Evolutionary conservation across 768 basidiomycete genomes (phyloP), one percentile per base, ranked within the genome.

Genomic region (Erythrobasidium yunnanense): DNA sequence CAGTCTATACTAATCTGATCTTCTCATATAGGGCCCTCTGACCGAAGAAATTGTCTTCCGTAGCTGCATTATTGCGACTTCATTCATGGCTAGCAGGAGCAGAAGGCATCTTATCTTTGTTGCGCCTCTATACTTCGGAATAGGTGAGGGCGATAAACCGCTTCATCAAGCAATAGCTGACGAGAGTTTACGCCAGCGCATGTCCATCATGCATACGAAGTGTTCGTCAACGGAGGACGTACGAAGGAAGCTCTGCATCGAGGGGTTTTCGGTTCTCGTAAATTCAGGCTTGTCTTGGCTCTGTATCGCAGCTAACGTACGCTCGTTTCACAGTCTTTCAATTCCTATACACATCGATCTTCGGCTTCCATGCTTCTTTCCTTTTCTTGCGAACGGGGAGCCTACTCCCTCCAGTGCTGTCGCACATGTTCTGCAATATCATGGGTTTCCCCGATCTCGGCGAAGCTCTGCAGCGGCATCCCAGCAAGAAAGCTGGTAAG

Each of bases 11-110:
- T 51, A 45, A 50, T 5, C 8, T 1, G 46, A 23, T n/a, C 47
- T 4, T 18, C 6, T 27, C 8, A n/a, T n/a, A 30, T 66, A 91
- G 90, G 91, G 82, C 2, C 93, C 93, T 0, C 76, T 91, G 33
- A 92, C 92, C 0, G 93, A 99, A 77, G 93, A 97, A 76, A 66
- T 95, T 25, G 87, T 89, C 6, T 97, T 95, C 74, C 80, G 95
- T 27, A 84, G 87, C 0, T 91, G 89, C 74, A 81, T 93, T 29
- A 78, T 95, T 20, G 78, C 85, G 1, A 80, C 84, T 6, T 87
- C 88, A 70, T 80, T 84, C 62, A 80, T 93, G 55, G 81, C 85
- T 0, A 83, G 83, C 18, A 79, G 80, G 1, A 81, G 82, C 0
- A 79, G 70, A 23, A 72, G 67, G 45, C 79, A 80, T 34, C 84